Conservation (phyloP, 805 yeast species). For the Zygosaccharomyces rouxii region DNA sequence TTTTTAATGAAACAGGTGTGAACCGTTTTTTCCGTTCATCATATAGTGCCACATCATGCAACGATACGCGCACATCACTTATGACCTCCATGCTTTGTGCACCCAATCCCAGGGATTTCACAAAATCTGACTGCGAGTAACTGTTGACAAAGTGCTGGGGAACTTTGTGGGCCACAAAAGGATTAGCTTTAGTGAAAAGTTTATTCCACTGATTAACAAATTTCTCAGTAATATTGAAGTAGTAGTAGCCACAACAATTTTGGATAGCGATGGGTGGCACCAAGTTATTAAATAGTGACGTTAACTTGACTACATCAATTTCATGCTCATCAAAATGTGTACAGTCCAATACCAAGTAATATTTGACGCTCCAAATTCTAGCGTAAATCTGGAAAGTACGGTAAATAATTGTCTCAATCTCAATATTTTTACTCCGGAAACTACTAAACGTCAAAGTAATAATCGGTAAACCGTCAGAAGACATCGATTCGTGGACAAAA, state of each 20-base stretch:
- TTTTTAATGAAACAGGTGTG: slow-evolving; percentile 56
- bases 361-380: slow-evolving; percentile 68
- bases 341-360: slow-evolving; percentile 60
- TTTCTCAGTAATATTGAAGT: slow-evolving; percentile 39
- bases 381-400: slow-evolving; percentile 60
- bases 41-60: slow-evolving; percentile 50
- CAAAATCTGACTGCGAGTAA: slow-evolving; percentile 41
- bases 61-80: slow-evolving; percentile 48
- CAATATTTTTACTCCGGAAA: slow-evolving; percentile 35
- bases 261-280: slow-evolving; percentile 48
- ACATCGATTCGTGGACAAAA: slow-evolving; percentile 58
- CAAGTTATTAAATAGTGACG: slow-evolving; percentile 37
- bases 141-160: slow-evolving; percentile 43
- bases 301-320: slow-evolving; percentile 22
- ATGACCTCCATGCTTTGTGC: slow-evolving; percentile 40
- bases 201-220: slow-evolving; percentile 25
- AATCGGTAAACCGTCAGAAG: slow-evolving; percentile 69
- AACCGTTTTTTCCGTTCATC: slow-evolving; percentile 47
- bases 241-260: slow-evolving; percentile 53
- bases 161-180: slow-evolving; percentile 27
- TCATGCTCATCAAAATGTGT: slow-evolving; percentile 48
- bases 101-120: slow-evolving; percentile 45
- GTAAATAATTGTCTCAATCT: slow-evolving; percentile 51
- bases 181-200: slow-evolving; percentile 23
- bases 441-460: slow-evolving; percentile 49